These are phyloP conservation scores for Thielaviopsis punctulata DNA, from an alignment of 2,329 filamentous ascomycete species.

Conservation along the genomic window DNA sequence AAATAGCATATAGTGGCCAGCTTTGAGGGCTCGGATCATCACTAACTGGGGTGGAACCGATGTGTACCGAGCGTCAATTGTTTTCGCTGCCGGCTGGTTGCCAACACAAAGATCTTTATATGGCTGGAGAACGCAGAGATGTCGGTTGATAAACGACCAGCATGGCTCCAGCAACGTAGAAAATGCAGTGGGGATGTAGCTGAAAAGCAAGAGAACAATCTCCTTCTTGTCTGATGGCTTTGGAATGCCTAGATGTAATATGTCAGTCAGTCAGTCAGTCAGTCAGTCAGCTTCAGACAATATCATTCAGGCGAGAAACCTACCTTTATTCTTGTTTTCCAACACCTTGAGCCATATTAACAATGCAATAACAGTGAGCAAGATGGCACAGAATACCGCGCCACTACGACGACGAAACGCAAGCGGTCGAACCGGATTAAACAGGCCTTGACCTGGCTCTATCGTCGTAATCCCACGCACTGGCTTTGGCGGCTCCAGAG, in stretches of 20 bases:
- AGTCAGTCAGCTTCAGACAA: too few relatives aligned
- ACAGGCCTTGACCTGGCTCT: not conserved
- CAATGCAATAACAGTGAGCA: slow-evolving; percentile 12
- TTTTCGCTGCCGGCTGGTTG: slow-evolving; percentile 16
- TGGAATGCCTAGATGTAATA: slow-evolving; percentile 16
- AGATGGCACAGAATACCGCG: slow-evolving; percentile 6
- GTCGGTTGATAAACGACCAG: slow-evolving; percentile 36
- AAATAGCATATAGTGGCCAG: slow-evolving; percentile 28
- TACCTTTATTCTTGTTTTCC: slow-evolving; percentile 14
- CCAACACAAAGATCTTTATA: slow-evolving; percentile 31
- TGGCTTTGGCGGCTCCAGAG: not conserved
- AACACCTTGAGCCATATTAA: slow-evolving; percentile 16
- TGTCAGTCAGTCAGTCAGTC: not conserved
- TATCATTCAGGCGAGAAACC: too few relatives aligned
- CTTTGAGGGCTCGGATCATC: slow-evolving; percentile 26
- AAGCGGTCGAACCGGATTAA: slow-evolving; percentile 15
- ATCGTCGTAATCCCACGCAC: not conserved
- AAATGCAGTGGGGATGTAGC: slow-evolving; percentile 35
- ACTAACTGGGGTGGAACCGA: slow-evolving; percentile 38
- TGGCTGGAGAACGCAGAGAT: slow-evolving; percentile 36
- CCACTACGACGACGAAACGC: slow-evolving; percentile 14
- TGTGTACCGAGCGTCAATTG: slow-evolving; percentile 30
- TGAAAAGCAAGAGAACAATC: slow-evolving; percentile 23
- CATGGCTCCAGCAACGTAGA: slow-evolving; percentile 39
- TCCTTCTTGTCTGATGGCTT: slow-evolving; percentile 20